Evolutionary conservation across 208 protist species (phyloP).

Genomic region (Tritrichomonas foetus): DNA sequence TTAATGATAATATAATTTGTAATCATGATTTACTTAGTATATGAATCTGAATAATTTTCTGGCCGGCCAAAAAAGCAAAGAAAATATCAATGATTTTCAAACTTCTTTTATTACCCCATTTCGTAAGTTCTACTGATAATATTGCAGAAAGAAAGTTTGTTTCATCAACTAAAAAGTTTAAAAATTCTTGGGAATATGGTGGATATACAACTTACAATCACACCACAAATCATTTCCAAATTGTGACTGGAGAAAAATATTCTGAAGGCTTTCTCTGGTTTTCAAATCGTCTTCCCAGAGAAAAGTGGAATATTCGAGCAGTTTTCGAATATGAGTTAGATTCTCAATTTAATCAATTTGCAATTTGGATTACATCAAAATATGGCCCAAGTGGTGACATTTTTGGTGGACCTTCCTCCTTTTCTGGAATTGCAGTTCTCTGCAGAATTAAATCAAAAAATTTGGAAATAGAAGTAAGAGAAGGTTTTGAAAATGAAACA

Average conservation of each 20-base stretch:
- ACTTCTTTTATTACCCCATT: too few species aligned
- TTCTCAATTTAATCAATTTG: background rate
- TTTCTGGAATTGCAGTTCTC: background rate
- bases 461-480: background rate
- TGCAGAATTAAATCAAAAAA: background rate
- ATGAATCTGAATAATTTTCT: too few species aligned
- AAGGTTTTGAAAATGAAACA: background rate
- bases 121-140: too few species aligned
- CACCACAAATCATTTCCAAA: background rate
- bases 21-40: too few species aligned
- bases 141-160: too few species aligned
- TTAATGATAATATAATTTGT: too few species aligned
- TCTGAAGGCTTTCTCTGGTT: background rate
- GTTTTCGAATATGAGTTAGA: background rate
- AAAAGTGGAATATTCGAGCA: background rate
- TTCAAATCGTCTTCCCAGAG: background rate
- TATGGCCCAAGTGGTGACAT: background rate
- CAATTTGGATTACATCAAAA: constrained; percentile 16
- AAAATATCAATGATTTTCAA: too few species aligned
- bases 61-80: too few species aligned
- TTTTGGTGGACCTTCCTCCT: background rate
- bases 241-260: background rate
- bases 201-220: background rate
- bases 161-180: background rate
- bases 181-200: background rate